Base-by-base conservation (phyloP, 176 grass and related monocot genomes). In the Phyllostachys edulis region DNA sequence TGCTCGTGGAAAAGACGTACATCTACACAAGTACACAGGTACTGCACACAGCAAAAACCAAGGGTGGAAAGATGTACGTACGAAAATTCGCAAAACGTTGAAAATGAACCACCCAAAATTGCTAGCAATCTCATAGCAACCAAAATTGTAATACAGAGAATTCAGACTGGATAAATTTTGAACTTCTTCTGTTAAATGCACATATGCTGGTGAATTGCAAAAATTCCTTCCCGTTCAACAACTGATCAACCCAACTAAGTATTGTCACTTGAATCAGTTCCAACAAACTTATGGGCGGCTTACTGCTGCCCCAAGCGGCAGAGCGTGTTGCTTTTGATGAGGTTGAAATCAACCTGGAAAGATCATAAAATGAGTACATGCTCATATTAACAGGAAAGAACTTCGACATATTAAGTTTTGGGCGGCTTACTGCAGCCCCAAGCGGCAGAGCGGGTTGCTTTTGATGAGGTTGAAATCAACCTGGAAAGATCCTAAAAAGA, bases 391-490 rank as follows among this genome's bases (percentile, higher is more conserved):
- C n/a, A 63, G n/a, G 44, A 46, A 50, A 16, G 62, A 26, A 65
- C n/a, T n/a, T n/a, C n/a, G n/a, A n/a, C n/a, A n/a, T n/a, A n/a
- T n/a, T 7, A 37, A 34, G 18, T 32, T 38, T 2, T 23, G 32
- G n/a, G 9, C 9, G 44, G 79, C 18, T 64, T 84, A 89, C 34
- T 78, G 59, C 46, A 98, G 68, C 9, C 93, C 96, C 85, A 93
- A 73, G 32, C 91, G 87, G 64, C 91, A 98, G 8, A 98, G 51
- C 7, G 85, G 96, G 8, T 78, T 87, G 85, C 21, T 89, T 73
- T 98, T 98, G 41, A 98, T 90, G 38, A 87, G 72, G 37, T 95
- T 92, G 80, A 95, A 98, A 89, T 98, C 91, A 60, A 98, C 93
- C 96, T 98, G 85, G 59, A 90, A 87, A 78, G 27, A 71, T 54